Evolutionary conservation across 179 eudicot species (phyloP).

Genomic region (Patellifolia procumbens): DNA sequence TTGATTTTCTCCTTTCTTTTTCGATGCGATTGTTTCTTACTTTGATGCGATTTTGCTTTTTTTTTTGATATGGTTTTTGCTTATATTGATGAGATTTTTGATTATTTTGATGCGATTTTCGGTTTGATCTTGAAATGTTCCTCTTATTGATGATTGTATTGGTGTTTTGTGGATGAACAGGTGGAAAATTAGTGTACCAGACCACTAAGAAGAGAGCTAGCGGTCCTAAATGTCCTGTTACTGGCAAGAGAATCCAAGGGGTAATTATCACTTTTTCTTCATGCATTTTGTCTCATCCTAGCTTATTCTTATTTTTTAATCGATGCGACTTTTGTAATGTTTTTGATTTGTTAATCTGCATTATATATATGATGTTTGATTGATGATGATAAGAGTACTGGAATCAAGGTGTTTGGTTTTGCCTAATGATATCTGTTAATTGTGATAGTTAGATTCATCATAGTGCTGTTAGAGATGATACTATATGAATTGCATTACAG

Average conservation of each 20-base stretch:
- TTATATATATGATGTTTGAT: too few relatives aligned
- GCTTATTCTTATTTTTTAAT: background rate
- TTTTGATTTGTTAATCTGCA: background rate
- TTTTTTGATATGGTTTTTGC: background rate
- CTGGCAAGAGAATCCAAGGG: conserved; percentile 50
- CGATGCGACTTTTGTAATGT: background rate
- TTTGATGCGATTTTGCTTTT: background rate
- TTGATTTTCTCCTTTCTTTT: background rate
- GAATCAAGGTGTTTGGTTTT: too few relatives aligned
- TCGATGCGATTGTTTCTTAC: too few relatives aligned
- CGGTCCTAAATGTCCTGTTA: conserved; percentile 41
- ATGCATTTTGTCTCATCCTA: background rate
- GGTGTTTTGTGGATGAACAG: background rate
- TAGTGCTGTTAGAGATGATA: too few relatives aligned
- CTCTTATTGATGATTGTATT: background rate
- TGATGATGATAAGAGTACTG: too few relatives aligned
- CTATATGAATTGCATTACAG: too few relatives aligned
- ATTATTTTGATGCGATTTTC: too few relatives aligned
- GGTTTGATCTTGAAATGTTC: too few relatives aligned
- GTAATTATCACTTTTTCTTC: conserved; percentile 5
- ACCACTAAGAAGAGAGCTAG: conserved; percentile 38
- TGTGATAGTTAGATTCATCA: too few relatives aligned
- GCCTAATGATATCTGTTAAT: too few relatives aligned
- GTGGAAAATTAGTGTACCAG: conserved; percentile 49
- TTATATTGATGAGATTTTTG: too few relatives aligned